A percentile compares a stretch with the other conserved stretches of the same genome.
Evolutionary conservation across 139 green algal genomes (phyloP).

Genomic region (Ulvella scutata): DNA sequence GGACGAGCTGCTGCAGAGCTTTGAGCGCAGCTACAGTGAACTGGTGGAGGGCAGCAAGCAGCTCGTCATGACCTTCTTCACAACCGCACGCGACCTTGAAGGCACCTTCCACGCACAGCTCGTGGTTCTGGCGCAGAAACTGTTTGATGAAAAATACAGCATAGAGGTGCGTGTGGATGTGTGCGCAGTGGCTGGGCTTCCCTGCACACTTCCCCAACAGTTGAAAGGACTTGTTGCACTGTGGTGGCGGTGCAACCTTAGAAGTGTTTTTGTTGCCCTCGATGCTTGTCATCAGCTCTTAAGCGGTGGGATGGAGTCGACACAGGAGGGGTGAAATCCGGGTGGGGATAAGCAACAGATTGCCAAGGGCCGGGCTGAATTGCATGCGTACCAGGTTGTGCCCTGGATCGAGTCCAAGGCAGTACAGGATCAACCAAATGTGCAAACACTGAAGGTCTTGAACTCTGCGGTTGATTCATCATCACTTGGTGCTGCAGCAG

Average conservation of each 20-base stretch:
- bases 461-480: too few species aligned
- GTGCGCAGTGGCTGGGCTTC: too few species aligned
- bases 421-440: not conserved
- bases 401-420: not conserved
- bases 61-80: conserved; percentile 2
- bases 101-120: conserved; percentile 35
- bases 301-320: too few species aligned
- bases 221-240: too few species aligned
- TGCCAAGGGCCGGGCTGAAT: too few species aligned
- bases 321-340: too few species aligned
- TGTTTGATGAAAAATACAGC: conserved; percentile 44
- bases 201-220: too few species aligned
- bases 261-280: too few species aligned
- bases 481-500: not conserved
- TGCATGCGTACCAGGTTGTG: too few species aligned
- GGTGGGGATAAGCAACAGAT: too few species aligned
- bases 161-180: not conserved
- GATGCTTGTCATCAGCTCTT: too few species aligned
- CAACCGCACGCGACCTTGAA: conserved; percentile 39
- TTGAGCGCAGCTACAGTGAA: conserved; percentile 55
- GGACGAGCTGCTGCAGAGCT: conserved; percentile 36
- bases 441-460: not conserved
- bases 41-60: conserved; percentile 47
- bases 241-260: too few species aligned
- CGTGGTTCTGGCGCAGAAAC: conserved; percentile 16